Evolutionary conservation across 345 rosid species (phyloP).

Genomic region (Lenwebbia sp.): DNA sequence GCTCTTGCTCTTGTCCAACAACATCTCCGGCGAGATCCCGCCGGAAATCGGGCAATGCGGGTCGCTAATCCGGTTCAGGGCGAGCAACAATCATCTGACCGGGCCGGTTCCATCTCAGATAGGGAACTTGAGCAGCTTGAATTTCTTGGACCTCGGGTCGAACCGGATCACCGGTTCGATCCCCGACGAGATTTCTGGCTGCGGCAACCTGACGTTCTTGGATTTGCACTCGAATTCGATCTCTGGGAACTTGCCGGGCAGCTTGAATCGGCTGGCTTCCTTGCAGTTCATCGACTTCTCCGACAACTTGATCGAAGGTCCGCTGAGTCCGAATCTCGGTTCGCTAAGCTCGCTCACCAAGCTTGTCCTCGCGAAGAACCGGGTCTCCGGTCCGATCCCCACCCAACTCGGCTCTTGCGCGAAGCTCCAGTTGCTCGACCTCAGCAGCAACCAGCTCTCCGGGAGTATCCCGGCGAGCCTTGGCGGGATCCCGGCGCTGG

Average conservation of each 20-base stretch:
- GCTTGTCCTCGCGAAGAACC: constrained; percentile 53
- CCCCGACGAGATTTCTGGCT: constrained; percentile 49
- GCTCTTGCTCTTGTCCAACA: constrained; percentile 71
- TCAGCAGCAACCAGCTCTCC: constrained; percentile 48
- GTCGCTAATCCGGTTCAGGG: constrained; percentile 56
- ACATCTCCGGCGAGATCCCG: constrained; percentile 51
- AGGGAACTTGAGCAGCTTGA: constrained; percentile 47
- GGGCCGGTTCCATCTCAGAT: constrained; percentile 53
- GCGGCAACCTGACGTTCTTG: constrained; percentile 55
- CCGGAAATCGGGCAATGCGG: constrained; percentile 60
- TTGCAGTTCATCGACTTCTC: constrained; percentile 64
- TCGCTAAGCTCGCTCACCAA: constrained; percentile 54
- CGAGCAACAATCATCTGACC: constrained; percentile 38
- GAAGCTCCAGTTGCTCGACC: constrained; percentile 65
- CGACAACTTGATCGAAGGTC: constrained; percentile 44
- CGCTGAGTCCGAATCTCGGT: constrained; percentile 46
- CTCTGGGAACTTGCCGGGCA: constrained; percentile 45
- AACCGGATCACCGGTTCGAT: constrained; percentile 55
- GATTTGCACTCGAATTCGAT: constrained; percentile 77
- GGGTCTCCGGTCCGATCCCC: constrained; percentile 58
- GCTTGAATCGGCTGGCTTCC: constrained; percentile 29
- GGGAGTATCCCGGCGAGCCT: constrained; percentile 57
- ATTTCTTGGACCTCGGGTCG: constrained; percentile 62
- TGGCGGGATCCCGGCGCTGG: constrained; percentile 57
- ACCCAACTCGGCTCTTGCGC: constrained; percentile 50